Conservation (phyloP, 768 basidiomycete species). For the Erythrobasidium yunnanense region DNA sequence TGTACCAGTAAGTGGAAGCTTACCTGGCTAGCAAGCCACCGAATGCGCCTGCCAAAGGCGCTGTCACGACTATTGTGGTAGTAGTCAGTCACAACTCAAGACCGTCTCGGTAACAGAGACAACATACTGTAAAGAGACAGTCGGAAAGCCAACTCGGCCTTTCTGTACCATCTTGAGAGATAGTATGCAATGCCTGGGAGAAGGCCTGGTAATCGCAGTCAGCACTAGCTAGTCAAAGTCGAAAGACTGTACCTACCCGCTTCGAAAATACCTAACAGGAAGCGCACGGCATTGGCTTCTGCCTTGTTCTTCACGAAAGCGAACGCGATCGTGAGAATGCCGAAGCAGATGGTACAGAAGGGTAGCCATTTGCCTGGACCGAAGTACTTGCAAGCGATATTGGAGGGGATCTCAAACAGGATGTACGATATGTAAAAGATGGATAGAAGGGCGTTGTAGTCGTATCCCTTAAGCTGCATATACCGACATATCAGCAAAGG, state of each 20-base stretch:
- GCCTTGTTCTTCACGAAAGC: not conserved
- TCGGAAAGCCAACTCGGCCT: constrained; percentile 16
- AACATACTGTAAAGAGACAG: constrained; percentile 14
- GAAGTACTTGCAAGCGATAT: constrained; percentile 24
- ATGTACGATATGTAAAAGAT: constrained; percentile 26
- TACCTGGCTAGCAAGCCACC: constrained; percentile 11
- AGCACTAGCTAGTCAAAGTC: no score
- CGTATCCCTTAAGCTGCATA: constrained; percentile 34
- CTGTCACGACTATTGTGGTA: constrained; percentile 3
- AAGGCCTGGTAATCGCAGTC: no score
- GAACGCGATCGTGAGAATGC: not conserved
- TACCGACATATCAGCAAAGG: no score
- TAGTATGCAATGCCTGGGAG: constrained; percentile 20
- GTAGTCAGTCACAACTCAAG: no score
- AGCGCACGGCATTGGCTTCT: not conserved
- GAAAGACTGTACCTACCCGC: no score
- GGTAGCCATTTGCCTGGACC: constrained; percentile 24
- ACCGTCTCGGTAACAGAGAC: no score
- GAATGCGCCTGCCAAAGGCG: constrained; percentile 6
- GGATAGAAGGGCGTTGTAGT: constrained; percentile 10
- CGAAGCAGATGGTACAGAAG: constrained; percentile 19
- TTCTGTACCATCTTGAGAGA: constrained; percentile 15
- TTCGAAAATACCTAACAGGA: constrained; percentile 24
- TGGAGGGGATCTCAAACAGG: constrained; percentile 18
- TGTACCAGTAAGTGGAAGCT: no score